These are phyloP conservation scores for Brettanomyces anomalus DNA, from an alignment of 805 yeast genomes.

Conservation along the genomic window DNA sequence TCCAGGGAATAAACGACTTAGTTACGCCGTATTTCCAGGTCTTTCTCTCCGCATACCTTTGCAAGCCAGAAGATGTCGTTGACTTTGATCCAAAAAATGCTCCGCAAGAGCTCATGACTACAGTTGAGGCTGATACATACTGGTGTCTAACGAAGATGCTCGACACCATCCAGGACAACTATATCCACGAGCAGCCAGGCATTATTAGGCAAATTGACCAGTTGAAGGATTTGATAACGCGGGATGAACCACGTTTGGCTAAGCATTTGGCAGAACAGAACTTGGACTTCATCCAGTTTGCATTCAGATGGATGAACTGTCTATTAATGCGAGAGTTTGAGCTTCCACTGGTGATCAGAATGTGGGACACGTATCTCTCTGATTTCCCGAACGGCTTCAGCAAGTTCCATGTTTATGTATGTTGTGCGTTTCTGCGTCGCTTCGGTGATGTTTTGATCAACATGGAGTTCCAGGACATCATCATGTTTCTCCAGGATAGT, in stretches of 20 bases:
- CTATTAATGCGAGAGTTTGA: constrained; percentile 88
- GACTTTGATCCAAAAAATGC: constrained; percentile 53
- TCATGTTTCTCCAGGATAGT: constrained; percentile 82
- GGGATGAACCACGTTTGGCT: constrained; percentile 69
- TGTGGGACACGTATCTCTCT: constrained; percentile 95
- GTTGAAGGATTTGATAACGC: constrained; percentile 62
- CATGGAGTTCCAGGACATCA: constrained; percentile 92
- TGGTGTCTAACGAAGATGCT: constrained; percentile 91
- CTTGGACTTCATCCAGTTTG: constrained; percentile 90
- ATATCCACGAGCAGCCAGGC: constrained; percentile 97
- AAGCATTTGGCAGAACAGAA: constrained; percentile 72
- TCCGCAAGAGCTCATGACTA: constrained; percentile 50
- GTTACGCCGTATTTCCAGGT: constrained; percentile 90
- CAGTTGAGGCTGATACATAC: constrained; percentile 90
- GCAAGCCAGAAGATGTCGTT: constrained; percentile 38
- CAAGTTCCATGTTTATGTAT: constrained; percentile 91
- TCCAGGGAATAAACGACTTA: constrained; percentile 93
- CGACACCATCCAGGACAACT: constrained; percentile 94
- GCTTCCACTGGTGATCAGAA: constrained; percentile 69
- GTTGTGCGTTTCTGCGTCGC: constrained; percentile 90
- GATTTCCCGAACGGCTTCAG: constrained; percentile 75
- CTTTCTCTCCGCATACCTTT: constrained; percentile 60
- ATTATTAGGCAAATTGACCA: constrained; percentile 85
- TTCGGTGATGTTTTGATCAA: constrained; percentile 71
- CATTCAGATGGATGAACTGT: constrained; percentile 99